Evolutionary conservation across 2,329 filamentous ascomycete species (phyloP), one percentile per base, ranked within the genome.

Genomic region (Beauveria sp.): DNA sequence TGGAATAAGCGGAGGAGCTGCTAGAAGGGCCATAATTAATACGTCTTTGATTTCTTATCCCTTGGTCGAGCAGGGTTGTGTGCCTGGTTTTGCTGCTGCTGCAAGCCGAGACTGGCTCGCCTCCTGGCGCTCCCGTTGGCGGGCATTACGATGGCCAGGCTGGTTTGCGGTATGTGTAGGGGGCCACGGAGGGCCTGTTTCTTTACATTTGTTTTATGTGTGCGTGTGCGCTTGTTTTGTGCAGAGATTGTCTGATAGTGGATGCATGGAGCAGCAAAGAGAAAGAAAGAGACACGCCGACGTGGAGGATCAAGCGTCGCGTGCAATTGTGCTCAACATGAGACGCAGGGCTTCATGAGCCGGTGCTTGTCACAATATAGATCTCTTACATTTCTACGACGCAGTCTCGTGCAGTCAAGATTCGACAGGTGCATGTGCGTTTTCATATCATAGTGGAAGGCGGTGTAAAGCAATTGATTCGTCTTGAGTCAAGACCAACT

Each of bases 21-120:
- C 58, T 60, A 54, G 58, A 60, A 48, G 50, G 58, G 50, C 58
- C 58, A 54, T 60, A 60, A 60, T 54, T 60, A 60, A 60, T 60
- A 54, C 58, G 58, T 60, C 58, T 60, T 60, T 60, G 51, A 60
- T 60, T 60, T 60, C 50, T 60, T 60, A 47, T 54, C 41, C 48
- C 24, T 54, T 54, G 58, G 58, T 48, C 30, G 37, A 43, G 50
- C 56, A 46, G 34, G 40, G 24, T 10, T 37, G 14, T 26, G n/a
- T 59, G 30, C 18, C 40, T 40, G 22, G 43, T 41, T 20, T 59
- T 50, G 48, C 14, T 60, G 58, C 46, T 60, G 51, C 58, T 53
- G 22, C 56, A 53, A 37, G 37, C 56, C 18, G 24, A 24, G 47
- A 40, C 26, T 52, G 46, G 56, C 14, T 52, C 30, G 24, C 52